Evolutionary conservation across 2,329 filamentous ascomycete species (phyloP).

Genomic region (Trichoderma lentiforme): DNA sequence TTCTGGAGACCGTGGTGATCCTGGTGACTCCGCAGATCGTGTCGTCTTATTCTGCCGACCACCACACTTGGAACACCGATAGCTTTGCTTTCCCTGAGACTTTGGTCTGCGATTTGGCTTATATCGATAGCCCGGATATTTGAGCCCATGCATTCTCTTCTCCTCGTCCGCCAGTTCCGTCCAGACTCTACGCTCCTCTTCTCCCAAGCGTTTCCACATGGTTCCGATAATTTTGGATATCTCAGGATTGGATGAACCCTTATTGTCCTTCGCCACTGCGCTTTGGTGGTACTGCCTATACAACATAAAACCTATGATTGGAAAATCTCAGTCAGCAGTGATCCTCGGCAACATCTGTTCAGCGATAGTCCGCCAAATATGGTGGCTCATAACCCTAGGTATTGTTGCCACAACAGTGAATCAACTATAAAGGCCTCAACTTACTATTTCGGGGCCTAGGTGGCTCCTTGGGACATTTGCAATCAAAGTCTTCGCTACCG

Average conservation of each 20-base stretch:
- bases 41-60: slow-evolving; percentile 61
- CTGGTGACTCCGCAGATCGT: slow-evolving; percentile 37
- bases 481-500: slow-evolving; percentile 45
- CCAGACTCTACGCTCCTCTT: slow-evolving; percentile 79
- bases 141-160: slow-evolving; percentile 80
- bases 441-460: slow-evolving; percentile 58
- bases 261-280: slow-evolving; percentile 73
- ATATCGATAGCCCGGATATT: slow-evolving; percentile 93
- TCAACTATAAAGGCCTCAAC: slow-evolving; percentile 27
- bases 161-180: slow-evolving; percentile 89
- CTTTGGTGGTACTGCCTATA: slow-evolving; percentile 93
- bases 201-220: slow-evolving; percentile 78
- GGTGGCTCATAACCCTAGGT: neutral
- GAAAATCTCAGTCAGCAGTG: slow-evolving; percentile 25
- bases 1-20: neutral
- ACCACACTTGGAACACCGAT: slow-evolving; percentile 68
- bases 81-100: slow-evolving; percentile 46
- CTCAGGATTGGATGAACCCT: slow-evolving; percentile 89
- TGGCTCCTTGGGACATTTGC: slow-evolving; percentile 54
- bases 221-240: slow-evolving; percentile 96
- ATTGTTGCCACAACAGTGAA: neutral
- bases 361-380: neutral
- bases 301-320: slow-evolving; percentile 80
- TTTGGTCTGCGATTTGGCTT: slow-evolving; percentile 68
- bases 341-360: neutral